These are phyloP conservation scores for Coelastrella sp. DNA, from an alignment of 139 green algal species.

Conservation along the genomic window DNA sequence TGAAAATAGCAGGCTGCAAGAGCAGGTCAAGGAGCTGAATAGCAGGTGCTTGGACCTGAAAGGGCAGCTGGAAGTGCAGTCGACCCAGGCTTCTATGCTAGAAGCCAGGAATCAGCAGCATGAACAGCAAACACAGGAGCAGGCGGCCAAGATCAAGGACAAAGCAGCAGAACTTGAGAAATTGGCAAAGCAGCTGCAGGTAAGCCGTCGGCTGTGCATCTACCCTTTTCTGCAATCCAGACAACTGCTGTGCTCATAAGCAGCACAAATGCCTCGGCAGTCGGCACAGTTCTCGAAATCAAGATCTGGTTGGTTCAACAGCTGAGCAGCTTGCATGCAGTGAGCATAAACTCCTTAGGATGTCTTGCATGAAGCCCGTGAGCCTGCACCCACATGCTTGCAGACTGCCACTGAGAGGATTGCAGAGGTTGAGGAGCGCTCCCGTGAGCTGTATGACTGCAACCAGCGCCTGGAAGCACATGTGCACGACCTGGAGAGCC, in stretches of 20 bases:
- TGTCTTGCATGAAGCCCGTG: neutral
- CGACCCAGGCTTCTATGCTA: neutral
- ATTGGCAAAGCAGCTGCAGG: conserved; percentile 22
- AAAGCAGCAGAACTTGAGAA: conserved; percentile 44
- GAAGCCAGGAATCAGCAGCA: conserved; percentile 30
- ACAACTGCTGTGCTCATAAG: neutral
- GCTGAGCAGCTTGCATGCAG: conserved; percentile 7
- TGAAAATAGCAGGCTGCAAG: conserved; percentile 18
- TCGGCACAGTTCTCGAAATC: neutral
- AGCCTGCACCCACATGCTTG: neutral
- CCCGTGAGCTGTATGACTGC: conserved; percentile 70
- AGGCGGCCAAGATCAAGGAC: conserved; percentile 48
- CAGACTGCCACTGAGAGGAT: conserved; percentile 27
- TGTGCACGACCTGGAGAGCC: conserved; percentile 84
- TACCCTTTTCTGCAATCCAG: neutral
- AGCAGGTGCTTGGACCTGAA: conserved; percentile 13
- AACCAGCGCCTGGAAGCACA: conserved; percentile 77
- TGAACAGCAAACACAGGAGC: conserved; percentile 40
- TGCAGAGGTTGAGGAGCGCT: conserved; percentile 36
- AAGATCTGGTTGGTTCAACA: neutral
- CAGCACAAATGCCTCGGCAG: no score
- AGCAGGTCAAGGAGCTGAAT: conserved; percentile 36
- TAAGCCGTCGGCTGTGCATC: neutral
- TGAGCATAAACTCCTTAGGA: neutral
- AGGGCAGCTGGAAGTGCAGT: conserved; percentile 48